Conservation (phyloP, 2,329 filamentous ascomycete genomes). For the Hortaea werneckii region DNA sequence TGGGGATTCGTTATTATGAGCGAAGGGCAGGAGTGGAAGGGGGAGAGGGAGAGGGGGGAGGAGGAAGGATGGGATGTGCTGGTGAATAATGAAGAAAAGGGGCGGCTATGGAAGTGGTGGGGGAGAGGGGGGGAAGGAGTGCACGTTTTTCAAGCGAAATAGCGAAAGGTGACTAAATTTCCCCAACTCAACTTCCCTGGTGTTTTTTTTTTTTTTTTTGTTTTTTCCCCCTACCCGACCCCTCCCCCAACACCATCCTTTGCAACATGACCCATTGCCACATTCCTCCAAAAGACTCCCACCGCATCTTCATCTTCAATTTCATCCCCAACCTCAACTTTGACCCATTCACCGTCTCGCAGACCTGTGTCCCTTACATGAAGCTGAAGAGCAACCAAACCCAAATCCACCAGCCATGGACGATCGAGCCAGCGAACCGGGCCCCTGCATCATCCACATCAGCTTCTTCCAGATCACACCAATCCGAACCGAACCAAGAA, state of each 20-base stretch:
- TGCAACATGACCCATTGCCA: too few relatives aligned
- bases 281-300: too few relatives aligned
- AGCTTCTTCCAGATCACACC: conserved; percentile 39
- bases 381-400: conserved; percentile 4
- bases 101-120: conserved; percentile 23
- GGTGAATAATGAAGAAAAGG: conserved; percentile 32
- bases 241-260: too few relatives aligned
- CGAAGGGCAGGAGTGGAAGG: too few relatives aligned
- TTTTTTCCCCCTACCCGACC: too few relatives aligned
- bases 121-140: conserved; percentile 17
- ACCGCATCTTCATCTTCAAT: too few relatives aligned
- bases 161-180: too few relatives aligned
- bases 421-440: conserved; percentile 10
- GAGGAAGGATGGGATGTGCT: conserved; percentile 22
- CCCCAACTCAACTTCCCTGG: too few relatives aligned
- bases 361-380: conserved; percentile 23
- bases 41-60: too few relatives aligned
- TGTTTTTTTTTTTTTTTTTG: too few relatives aligned
- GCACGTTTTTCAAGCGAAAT: conserved; percentile 6
- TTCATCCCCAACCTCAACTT: too few relatives aligned
- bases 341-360: conserved; percentile 22
- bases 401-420: conserved; percentile 8
- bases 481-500: conserved; percentile 40
- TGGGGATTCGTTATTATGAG: too few relatives aligned
- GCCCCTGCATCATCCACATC: conserved; percentile 35